Conservation (phyloP, 2,329 filamentous ascomycete species). For the Exophiala sideris region DNA sequence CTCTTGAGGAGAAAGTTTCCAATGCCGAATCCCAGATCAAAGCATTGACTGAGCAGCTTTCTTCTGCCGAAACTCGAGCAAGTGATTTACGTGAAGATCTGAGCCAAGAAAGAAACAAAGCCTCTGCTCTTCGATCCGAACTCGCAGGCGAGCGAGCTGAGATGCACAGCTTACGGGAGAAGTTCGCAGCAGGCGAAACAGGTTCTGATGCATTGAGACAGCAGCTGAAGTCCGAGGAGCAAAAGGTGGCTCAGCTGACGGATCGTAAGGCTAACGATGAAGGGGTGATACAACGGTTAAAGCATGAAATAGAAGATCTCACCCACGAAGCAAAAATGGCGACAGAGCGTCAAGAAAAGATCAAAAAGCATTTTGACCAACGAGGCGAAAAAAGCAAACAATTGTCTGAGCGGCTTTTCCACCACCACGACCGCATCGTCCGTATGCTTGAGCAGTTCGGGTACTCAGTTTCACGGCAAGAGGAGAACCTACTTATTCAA, state of each 20-base stretch:
- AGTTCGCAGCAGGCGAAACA: constrained; percentile 77
- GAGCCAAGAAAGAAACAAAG: constrained; percentile 46
- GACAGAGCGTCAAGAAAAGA: constrained; percentile 33
- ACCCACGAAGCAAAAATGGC: constrained; percentile 53
- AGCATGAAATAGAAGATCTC: constrained; percentile 69
- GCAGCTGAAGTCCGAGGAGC: constrained; percentile 72
- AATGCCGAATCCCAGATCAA: constrained; percentile 59
- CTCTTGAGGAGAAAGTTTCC: constrained; percentile 53
- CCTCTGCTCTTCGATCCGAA: constrained; percentile 47
- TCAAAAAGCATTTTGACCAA: constrained; percentile 59
- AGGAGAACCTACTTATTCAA: constrained; percentile 70
- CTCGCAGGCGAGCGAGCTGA: constrained; percentile 67
- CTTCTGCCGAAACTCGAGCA: constrained; percentile 50
- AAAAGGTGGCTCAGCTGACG: constrained; percentile 62
- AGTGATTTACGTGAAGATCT: constrained; percentile 56
- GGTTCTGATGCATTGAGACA: constrained; percentile 76
- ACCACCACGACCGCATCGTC: constrained; percentile 78
- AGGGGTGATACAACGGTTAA: constrained; percentile 70
- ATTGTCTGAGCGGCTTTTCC: constrained; percentile 76
- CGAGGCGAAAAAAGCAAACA: constrained; percentile 75
- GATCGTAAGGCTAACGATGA: constrained; percentile 71
- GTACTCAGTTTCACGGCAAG: constrained; percentile 73
- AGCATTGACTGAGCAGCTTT: constrained; percentile 47
- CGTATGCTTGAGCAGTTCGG: constrained; percentile 82
- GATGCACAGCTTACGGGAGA: constrained; percentile 63